Evolutionary conservation across 257 asterid species (phyloP), one percentile per base, ranked within the genome.

Genomic region (Jasminum sambac): DNA sequence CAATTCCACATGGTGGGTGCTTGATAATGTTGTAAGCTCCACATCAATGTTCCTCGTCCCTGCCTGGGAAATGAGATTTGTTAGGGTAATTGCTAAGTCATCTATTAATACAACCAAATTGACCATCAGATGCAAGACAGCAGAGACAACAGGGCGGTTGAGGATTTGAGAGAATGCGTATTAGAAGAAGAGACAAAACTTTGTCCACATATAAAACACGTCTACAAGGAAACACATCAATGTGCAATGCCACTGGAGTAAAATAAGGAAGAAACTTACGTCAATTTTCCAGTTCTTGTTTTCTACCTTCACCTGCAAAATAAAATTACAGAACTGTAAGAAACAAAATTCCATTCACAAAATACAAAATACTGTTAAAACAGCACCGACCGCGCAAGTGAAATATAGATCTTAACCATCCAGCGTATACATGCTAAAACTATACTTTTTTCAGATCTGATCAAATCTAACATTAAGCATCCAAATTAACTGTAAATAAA

Each of bases 261-360:
- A 55, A 5, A 61, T 63, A 75, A 57, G 11, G 37, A 25, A 39
- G 68, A 73, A 66, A 82, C 99, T 87, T 84, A 89, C 99, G 79
- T 91, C 98, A 74, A 95, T 84, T 87, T 85, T 91, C 99, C 99
- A 89, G 59, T 78, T 86, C 87, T 88, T 89, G 87, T 88, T 95
- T 74, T 95, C 99, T 19, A 89, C 93, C 82, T 86, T 95, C 79
- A 89, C 98, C 99, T 91, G 90, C 89, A 87, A 24, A 24, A 48
- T 58, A 78, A 66, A 69, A 64, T 78, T 63, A 23, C 8, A 67
- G 66, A 64, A 66, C 48, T 50, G 67, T 66, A 60, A 78, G 16
- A 11, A 69, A 74, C 16, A 61, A 30, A 11, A 42, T 40, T 43
- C 23, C 69, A 52, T 72, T 46, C 68, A 55, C 8, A 12, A 61